Percentiles rank a stretch among this genome's conserved stretches.
phyloP scores from a whole-genome alignment of 176 grass and related monocot species.

The Juncus effusus region DNA sequence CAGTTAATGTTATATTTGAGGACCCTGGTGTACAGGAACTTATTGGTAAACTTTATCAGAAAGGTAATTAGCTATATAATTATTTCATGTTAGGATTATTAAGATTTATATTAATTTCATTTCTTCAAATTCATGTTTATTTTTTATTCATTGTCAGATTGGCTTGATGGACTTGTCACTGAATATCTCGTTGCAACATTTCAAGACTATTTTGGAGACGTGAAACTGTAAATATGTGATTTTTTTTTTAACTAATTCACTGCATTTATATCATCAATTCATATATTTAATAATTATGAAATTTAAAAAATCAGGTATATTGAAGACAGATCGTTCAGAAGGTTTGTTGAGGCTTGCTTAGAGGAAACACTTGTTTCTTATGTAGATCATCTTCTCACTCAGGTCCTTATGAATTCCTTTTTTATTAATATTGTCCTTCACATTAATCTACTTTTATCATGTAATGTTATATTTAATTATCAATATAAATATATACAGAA shows the following conservation, averaged over 20 bases:
- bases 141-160: conserved; percentile 52
- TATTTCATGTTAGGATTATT: neutral
- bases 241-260: conserved; percentile 6
- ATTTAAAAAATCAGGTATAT: conserved; percentile 53
- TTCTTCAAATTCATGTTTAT: conserved; percentile 7
- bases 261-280: neutral
- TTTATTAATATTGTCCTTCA: neutral
- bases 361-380: conserved; percentile 94
- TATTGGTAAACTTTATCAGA: conserved; percentile 86
- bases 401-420: conserved; percentile 45
- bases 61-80: conserved; percentile 44
- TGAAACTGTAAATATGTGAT: conserved; percentile 70
- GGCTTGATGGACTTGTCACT: conserved; percentile 73
- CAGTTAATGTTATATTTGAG: conserved; percentile 89
- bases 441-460: neutral
- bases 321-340: conserved; percentile 95
- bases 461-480: neutral
- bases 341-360: conserved; percentile 92
- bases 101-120: neutral
- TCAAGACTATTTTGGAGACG: conserved; percentile 92
- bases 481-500: conserved; percentile 43
- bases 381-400: conserved; percentile 88
- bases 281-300: conserved; percentile 9
- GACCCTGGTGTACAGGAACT: conserved; percentile 95
- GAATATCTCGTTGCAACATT: conserved; percentile 91